phyloP scores from a whole-genome alignment of 192 early-diverging fungal genomes.

The Backusella tarrabulga region DNA sequence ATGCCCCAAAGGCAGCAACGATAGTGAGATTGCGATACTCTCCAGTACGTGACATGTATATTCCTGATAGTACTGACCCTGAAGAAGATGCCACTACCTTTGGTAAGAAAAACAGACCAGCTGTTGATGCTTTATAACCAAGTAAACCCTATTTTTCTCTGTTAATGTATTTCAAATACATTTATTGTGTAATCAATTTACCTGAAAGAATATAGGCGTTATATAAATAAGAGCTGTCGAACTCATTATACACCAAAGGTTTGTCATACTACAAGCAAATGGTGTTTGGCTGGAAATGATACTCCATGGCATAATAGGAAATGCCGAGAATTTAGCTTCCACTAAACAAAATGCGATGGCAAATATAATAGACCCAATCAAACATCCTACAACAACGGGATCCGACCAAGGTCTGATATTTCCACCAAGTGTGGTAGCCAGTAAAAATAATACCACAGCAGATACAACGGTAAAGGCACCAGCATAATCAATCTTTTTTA shows the following conservation, averaged over 20 bases:
- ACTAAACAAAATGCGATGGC: constrained; percentile 36
- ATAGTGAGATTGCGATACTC: constrained; percentile 34
- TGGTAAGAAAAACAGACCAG: constrained; percentile 32
- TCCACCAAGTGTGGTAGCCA: constrained; percentile 58
- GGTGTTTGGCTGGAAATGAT: constrained; percentile 51
- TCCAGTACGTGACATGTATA: constrained; percentile 30
- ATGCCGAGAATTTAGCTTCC: constrained; percentile 58
- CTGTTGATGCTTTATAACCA: constrained; percentile 22
- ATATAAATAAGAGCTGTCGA: constrained; percentile 31
- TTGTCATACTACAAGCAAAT: constrained; percentile 29
- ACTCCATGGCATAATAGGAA: constrained; percentile 62
- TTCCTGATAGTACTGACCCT: constrained; percentile 24
- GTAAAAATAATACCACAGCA: constrained; percentile 39
- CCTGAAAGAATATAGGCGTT: constrained; percentile 35
- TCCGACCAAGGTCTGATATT: constrained; percentile 50
- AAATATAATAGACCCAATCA: constrained; percentile 36
- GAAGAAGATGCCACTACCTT: constrained; percentile 22
- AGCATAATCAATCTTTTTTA: constrained; percentile 48
- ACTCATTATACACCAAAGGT: constrained; percentile 45
- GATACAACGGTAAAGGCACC: constrained; percentile 42
- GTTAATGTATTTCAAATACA: neutral
- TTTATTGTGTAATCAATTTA: neutral
- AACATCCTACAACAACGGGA: constrained; percentile 39
- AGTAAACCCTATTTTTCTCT: constrained; percentile 5
- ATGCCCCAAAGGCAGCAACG: constrained; percentile 44